phyloP scores from a whole-genome alignment of 2,329 filamentous ascomycete species.

The Polychaeton citri region DNA sequence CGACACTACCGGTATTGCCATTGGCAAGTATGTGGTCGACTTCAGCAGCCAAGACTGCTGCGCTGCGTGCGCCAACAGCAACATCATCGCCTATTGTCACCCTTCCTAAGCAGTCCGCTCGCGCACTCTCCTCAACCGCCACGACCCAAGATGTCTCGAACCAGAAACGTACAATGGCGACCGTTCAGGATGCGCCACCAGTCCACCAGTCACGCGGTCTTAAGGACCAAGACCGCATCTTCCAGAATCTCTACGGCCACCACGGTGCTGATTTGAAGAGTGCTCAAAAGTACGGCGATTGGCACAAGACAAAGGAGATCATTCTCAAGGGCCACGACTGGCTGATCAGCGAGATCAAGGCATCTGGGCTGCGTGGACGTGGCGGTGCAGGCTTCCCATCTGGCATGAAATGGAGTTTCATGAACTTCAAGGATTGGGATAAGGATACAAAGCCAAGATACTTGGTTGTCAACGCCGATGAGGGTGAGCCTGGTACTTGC shows the following conservation, averaged over 20 bases:
- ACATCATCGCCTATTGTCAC: conserved; percentile 1
- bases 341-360: conserved; percentile 96
- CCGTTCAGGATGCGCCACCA: conserved; percentile 38
- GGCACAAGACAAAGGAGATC: conserved; percentile 99
- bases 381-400: conserved; percentile 97
- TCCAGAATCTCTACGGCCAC: conserved; percentile 95
- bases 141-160: conserved; percentile 18
- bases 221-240: conserved; percentile 94
- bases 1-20: conserved; percentile 3
- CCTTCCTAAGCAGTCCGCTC: conserved; percentile 18
- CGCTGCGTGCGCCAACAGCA: conserved; percentile 13
- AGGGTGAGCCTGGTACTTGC: conserved; percentile 97
- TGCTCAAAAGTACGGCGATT: conserved; percentile 96
- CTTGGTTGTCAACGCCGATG: conserved; percentile 94
- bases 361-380: conserved; percentile 85
- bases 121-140: conserved; percentile 16
- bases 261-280: conserved; percentile 83
- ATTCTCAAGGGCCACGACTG: conserved; percentile 94
- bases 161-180: conserved; percentile 54
- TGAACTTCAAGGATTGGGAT: conserved; percentile 99
- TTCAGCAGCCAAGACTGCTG: conserved; percentile 16
- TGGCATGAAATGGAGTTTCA: conserved; percentile 94
- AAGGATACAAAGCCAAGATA: conserved; percentile 94
- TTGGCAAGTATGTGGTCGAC: conserved; percentile 17
- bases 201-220: conserved; percentile 70